Percentiles rank a stretch among this genome's conserved stretches.
phyloP scores from a whole-genome alignment of 305 asterid genomes.

The Plantago lanceolata region DNA sequence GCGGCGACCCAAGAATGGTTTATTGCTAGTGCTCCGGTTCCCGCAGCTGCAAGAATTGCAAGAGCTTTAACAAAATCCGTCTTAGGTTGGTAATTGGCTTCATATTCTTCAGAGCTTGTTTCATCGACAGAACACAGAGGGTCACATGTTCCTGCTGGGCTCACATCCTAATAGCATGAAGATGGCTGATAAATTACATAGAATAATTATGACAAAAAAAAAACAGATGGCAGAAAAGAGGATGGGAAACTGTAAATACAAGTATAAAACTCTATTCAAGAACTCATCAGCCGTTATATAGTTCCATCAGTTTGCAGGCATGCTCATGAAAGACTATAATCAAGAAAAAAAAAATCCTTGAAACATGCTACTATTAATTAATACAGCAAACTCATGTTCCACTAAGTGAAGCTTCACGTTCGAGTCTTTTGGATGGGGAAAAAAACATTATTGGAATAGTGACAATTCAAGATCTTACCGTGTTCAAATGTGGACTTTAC shows the following conservation, averaged over 20 bases:
- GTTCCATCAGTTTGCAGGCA: too few relatives aligned
- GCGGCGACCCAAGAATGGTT: conserved; percentile 97
- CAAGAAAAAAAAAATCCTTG: conserved; percentile 6
- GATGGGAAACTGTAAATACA: too few relatives aligned
- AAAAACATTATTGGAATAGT: too few relatives aligned
- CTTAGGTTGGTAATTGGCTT: conserved; percentile 71
- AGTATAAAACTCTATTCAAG: too few relatives aligned
- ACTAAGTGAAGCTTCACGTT: too few relatives aligned
- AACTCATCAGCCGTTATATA: too few relatives aligned
- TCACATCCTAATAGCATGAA: conserved; percentile 35
- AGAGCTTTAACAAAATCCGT: conserved; percentile 80
- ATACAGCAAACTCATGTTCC: too few relatives aligned
- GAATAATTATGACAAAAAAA: too few relatives aligned
- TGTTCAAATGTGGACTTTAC: too few relatives aligned
- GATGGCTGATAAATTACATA: conserved; percentile 21
- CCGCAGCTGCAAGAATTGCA: conserved; percentile 82
- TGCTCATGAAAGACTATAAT: background rate
- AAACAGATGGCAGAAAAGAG: too few relatives aligned
- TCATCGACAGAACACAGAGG: conserved; percentile 92
- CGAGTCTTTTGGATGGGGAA: too few relatives aligned
- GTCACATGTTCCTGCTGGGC: conserved; percentile 74
- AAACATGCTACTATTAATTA: background rate
- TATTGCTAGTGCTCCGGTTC: conserved; percentile 78
- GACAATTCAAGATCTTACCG: too few relatives aligned
- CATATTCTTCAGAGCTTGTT: conserved; percentile 67